A percentile compares a stretch with the other conserved stretches of the same genome.
phyloP scores from a whole-genome alignment of 148 eudicot species.

The Linanthus parryae region DNA sequence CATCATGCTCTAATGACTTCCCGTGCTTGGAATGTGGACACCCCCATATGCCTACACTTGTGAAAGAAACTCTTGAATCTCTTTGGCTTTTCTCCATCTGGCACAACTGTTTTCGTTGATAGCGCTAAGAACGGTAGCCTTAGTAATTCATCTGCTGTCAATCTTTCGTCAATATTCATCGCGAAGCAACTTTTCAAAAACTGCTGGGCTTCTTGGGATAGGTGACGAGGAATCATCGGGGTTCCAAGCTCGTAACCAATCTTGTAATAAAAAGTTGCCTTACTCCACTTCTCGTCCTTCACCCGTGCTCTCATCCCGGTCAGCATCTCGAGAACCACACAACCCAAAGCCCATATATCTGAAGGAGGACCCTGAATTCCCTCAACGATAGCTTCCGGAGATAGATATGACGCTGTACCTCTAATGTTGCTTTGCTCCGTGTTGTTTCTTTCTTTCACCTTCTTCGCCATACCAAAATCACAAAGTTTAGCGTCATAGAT shows the following conservation, averaged over 20 bases:
- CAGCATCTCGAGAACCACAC: slow-evolving; percentile 43
- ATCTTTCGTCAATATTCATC: slow-evolving; percentile 22
- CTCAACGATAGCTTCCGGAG: slow-evolving; percentile 33
- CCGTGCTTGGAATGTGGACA: too few species aligned
- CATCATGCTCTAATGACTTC: too few species aligned
- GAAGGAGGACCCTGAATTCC: slow-evolving; percentile 24
- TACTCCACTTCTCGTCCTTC: slow-evolving; percentile 5
- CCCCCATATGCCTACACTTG: too few species aligned
- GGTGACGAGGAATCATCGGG: slow-evolving; percentile 15
- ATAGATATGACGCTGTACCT: slow-evolving; percentile 31
- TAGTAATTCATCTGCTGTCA: slow-evolving; percentile 42
- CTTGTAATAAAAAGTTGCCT: slow-evolving; percentile 9
- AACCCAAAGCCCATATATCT: slow-evolving; percentile 52
- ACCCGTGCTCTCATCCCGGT: slow-evolving; percentile 35
- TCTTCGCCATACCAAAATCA: slow-evolving; percentile 37
- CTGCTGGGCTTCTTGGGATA: slow-evolving; percentile 24
- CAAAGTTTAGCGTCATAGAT: slow-evolving; percentile 25
- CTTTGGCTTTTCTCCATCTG: too few species aligned
- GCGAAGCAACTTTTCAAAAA: slow-evolving; percentile 40
- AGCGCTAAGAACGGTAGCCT: too few species aligned
- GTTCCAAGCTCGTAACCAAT: slow-evolving; percentile 16
- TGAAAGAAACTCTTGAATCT: too few species aligned
- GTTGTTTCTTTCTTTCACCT: too few species aligned
- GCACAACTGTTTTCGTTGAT: too few species aligned
- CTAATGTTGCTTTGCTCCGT: slow-evolving; percentile 12